Conservation (phyloP, 306 rosid species). For the Castanopsis chinensis region DNA sequence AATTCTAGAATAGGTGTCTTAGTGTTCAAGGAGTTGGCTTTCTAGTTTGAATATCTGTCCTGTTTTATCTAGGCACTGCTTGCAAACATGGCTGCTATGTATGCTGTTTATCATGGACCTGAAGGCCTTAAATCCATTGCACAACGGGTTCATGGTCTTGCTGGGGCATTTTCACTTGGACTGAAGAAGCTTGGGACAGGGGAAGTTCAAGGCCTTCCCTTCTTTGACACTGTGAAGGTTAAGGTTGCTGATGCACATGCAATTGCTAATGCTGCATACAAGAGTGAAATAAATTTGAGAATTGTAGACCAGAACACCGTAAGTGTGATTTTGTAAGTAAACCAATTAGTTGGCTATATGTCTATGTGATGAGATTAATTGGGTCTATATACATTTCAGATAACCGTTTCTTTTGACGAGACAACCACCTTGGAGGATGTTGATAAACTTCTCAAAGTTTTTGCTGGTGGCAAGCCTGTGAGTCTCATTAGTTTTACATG, state of each 20-base stretch:
- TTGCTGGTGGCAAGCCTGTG: constrained; percentile 62
- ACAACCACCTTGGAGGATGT: constrained; percentile 94
- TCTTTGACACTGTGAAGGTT: constrained; percentile 92
- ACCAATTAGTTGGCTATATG: constrained; percentile 14
- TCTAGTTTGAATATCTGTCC: constrained; percentile 10
- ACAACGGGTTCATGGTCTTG: constrained; percentile 92
- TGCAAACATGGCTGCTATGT: constrained; percentile 99
- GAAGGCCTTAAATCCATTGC: constrained; percentile 86
- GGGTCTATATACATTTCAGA: constrained; percentile 48
- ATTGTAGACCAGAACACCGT: constrained; percentile 76
- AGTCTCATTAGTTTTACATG: constrained; percentile 19
- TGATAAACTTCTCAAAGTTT: constrained; percentile 82
- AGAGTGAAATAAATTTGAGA: constrained; percentile 73
- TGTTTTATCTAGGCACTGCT: constrained; percentile 72
- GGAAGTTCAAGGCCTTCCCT: constrained; percentile 92
- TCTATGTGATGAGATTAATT: constrained; percentile 25
- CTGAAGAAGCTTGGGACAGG: constrained; percentile 81
- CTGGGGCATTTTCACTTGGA: constrained; percentile 85
- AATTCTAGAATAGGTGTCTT: not conserved
- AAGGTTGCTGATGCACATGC: constrained; percentile 68
- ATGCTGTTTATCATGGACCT: constrained; percentile 97
- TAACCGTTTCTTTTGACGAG: constrained; percentile 92
- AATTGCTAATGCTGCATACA: constrained; percentile 67
- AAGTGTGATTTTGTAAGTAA: constrained; percentile 26
- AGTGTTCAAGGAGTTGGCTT: constrained; percentile 15